Evolutionary conservation across 306 rosid genomes (phyloP).

Genomic region (Psophocarpus tetragonolobus): DNA sequence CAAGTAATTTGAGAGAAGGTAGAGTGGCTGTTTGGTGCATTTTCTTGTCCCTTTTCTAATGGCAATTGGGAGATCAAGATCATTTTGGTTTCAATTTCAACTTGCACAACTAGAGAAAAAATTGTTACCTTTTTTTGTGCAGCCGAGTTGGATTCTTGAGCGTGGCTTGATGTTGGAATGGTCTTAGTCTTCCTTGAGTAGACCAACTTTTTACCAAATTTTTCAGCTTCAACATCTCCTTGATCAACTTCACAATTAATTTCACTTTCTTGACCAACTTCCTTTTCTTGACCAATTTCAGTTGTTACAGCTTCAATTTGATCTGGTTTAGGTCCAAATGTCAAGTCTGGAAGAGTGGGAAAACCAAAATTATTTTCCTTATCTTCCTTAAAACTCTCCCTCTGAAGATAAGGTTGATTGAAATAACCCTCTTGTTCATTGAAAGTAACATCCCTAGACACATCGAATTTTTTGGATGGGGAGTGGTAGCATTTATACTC

Average conservation of each 20-base stretch:
- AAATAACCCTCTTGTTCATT: not conserved
- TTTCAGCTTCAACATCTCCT: too few relatives aligned
- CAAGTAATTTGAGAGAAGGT: not conserved
- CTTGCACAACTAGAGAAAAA: too few relatives aligned
- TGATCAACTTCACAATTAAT: too few relatives aligned
- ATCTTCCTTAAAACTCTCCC: too few relatives aligned
- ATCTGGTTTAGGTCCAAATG: too few relatives aligned
- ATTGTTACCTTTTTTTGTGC: not conserved
- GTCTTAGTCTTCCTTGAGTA: not conserved
- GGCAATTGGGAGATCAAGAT: too few relatives aligned
- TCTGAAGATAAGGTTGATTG: not conserved
- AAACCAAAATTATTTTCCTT: not conserved
- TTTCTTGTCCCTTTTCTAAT: too few relatives aligned
- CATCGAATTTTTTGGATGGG: not conserved
- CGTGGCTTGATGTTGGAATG: not conserved
- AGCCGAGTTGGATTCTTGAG: not conserved
- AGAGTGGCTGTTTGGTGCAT: not conserved
- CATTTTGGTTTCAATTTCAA: not conserved
- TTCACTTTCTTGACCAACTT: too few relatives aligned
- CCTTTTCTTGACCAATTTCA: too few relatives aligned
- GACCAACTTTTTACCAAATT: too few relatives aligned
- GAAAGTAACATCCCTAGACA: not conserved
- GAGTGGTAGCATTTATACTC: not conserved
- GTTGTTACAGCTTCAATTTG: too few relatives aligned
- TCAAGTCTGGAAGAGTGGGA: too few relatives aligned